A percentile compares a stretch with the other conserved stretches of the same genome.
Conservation (phyloP, 805 yeast species). For the Pichia membranifaciens region DNA sequence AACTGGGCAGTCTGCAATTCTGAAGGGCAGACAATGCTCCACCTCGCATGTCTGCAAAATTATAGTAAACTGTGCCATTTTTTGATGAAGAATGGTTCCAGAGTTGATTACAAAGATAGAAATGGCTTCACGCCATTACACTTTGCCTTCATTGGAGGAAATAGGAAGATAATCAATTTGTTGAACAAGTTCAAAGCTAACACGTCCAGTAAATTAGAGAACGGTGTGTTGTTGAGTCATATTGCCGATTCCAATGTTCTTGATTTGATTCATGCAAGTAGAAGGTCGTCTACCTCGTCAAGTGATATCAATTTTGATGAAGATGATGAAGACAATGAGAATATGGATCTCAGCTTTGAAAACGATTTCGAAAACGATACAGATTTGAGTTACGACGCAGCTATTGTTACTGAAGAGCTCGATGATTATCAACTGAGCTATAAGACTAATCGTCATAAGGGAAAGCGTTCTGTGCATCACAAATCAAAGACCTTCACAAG, state of each 20-base stretch:
- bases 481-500: neutral
- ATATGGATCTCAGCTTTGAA: neutral
- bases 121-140: constrained; percentile 87
- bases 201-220: constrained; percentile 43
- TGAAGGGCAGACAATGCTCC: constrained; percentile 85
- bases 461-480: neutral
- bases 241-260: constrained; percentile 37
- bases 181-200: constrained; percentile 63
- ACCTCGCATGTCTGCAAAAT: constrained; percentile 75
- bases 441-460: neutral
- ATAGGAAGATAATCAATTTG: constrained; percentile 56
- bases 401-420: neutral
- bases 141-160: constrained; percentile 74
- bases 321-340: constrained; percentile 1
- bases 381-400: neutral
- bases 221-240: constrained; percentile 40
- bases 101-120: constrained; percentile 65
- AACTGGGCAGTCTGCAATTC: constrained; percentile 76
- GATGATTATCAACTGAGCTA: constrained; percentile 1
- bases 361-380: neutral
- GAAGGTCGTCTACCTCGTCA: constrained; percentile 8
- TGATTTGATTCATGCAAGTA: constrained; percentile 27
- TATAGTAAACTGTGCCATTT: constrained; percentile 56
- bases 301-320: constrained; percentile 8
- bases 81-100: constrained; percentile 57